Conservation (phyloP, 75 land plant genomes). For the Chamaecyparis obtusa region DNA sequence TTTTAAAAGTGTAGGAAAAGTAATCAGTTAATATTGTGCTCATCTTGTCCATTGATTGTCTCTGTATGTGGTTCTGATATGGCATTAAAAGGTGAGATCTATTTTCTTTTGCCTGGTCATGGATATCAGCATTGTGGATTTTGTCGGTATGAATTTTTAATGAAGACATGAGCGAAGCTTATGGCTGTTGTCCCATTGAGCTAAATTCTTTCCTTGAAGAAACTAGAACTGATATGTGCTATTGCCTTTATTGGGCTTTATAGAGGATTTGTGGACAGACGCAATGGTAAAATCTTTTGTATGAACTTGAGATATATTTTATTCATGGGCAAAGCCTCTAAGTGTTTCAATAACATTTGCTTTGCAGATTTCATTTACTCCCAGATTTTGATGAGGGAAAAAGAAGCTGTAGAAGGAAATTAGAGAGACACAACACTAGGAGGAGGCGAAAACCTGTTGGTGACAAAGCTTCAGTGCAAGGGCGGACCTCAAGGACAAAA, state of each 20-base stretch:
- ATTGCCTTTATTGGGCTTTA: background rate
- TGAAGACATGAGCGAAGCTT: no score
- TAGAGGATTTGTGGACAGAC: background rate
- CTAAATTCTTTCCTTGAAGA: background rate
- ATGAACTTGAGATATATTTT: slow-evolving; percentile 8
- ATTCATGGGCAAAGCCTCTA: background rate
- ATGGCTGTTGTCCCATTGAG: background rate
- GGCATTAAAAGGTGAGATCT: background rate
- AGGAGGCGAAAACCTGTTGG: slow-evolving; percentile 61
- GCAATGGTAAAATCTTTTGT: background rate
- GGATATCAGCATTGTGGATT: background rate
- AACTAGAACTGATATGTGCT: background rate
- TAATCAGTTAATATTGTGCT: background rate
- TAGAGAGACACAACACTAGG: slow-evolving; percentile 91
- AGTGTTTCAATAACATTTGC: slow-evolving; percentile 1
- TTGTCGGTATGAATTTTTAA: background rate
- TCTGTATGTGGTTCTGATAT: background rate
- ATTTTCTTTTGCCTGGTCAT: background rate
- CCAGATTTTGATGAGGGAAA: slow-evolving; percentile 97
- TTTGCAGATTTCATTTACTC: slow-evolving; percentile 81
- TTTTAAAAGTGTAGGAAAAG: background rate
- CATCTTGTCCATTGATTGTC: background rate
- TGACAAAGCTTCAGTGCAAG: slow-evolving; percentile 29
- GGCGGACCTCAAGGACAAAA: slow-evolving; percentile 16
- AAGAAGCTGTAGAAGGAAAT: slow-evolving; percentile 93